These are phyloP conservation scores for Lactifluus piperatus DNA, from an alignment of 768 basidiomycete species.

Conservation along the genomic window DNA sequence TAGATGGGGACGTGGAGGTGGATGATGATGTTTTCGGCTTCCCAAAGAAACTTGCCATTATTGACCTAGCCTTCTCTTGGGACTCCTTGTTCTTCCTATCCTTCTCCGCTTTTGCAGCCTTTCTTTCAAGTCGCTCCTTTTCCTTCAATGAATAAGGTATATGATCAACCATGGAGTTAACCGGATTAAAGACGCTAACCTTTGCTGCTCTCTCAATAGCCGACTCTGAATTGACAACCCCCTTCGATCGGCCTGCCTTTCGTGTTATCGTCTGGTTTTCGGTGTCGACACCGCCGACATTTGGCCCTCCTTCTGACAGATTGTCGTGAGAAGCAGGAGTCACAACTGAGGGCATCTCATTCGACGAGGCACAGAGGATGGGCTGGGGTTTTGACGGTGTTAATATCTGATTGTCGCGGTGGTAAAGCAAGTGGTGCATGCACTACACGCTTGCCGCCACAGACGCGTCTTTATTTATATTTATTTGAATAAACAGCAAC, in stretches of 20 bases:
- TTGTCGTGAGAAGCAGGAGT: background rate
- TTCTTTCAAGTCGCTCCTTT: conserved; percentile 60
- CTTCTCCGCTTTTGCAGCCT: conserved; percentile 57
- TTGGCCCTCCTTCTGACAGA: conserved; percentile 24
- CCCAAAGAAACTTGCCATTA: conserved; percentile 74
- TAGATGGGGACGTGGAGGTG: conserved; percentile 22
- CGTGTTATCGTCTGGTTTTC: conserved; percentile 28
- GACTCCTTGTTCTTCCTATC: conserved; percentile 65
- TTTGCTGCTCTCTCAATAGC: conserved; percentile 48
- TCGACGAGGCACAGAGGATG: conserved; percentile 8
- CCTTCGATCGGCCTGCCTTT: conserved; percentile 39
- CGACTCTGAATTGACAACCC: conserved; percentile 47
- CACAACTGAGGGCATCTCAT: background rate
- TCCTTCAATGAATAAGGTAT: conserved; percentile 36
- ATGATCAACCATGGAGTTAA: background rate
- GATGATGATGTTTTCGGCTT: conserved; percentile 40
- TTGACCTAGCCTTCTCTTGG: conserved; percentile 60
- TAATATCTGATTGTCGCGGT: background rate
- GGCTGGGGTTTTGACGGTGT: conserved; percentile 12
- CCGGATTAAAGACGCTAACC: conserved; percentile 29
- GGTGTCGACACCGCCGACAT: conserved; percentile 28
- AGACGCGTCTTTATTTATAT: too few relatives aligned
- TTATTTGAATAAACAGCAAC: too few relatives aligned
- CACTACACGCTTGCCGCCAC: too few relatives aligned
- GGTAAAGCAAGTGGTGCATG: background rate